Evolutionary conservation across 2,329 filamentous ascomycete genomes (phyloP).

Genomic region (Epichloe sibirici): DNA sequence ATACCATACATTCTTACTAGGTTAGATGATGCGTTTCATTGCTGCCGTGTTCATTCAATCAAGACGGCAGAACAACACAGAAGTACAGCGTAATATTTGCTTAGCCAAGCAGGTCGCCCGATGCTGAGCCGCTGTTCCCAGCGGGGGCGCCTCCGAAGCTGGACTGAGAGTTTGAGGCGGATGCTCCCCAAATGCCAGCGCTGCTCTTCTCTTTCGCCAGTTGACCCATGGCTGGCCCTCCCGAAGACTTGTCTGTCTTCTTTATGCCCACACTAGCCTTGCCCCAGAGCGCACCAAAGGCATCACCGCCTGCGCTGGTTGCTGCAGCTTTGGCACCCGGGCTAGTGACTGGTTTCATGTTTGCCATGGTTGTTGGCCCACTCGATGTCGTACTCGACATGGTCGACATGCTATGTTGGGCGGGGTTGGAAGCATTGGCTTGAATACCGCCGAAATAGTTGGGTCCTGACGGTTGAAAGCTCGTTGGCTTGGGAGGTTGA

Average conservation of each 20-base stretch:
- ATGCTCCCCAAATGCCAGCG: conserved; percentile 83
- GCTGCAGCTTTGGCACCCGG: conserved; percentile 39
- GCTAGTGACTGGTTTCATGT: conserved; percentile 35
- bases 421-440: conserved; percentile 19
- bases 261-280: conserved; percentile 62
- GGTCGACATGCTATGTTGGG: conserved; percentile 18
- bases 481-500: conserved; percentile 42
- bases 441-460: conserved; percentile 92
- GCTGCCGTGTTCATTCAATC: neutral
- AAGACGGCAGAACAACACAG: neutral
- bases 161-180: conserved; percentile 31
- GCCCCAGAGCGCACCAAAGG: conserved; percentile 80
- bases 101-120: conserved; percentile 38
- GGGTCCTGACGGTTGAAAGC: conserved; percentile 66
- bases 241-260: conserved; percentile 50
- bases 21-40: neutral
- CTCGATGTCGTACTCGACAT: conserved; percentile 24
- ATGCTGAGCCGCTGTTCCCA: conserved; percentile 23
- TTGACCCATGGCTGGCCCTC: conserved; percentile 74
- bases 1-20: too few species aligned
- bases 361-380: conserved; percentile 27
- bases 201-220: conserved; percentile 97
- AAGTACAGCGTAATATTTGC: neutral
- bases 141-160: conserved; percentile 15
- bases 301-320: conserved; percentile 58